Base-by-base conservation (phyloP, 1,284 basidiomycete genomes). In the Boletellus dicymbophilus region DNA sequence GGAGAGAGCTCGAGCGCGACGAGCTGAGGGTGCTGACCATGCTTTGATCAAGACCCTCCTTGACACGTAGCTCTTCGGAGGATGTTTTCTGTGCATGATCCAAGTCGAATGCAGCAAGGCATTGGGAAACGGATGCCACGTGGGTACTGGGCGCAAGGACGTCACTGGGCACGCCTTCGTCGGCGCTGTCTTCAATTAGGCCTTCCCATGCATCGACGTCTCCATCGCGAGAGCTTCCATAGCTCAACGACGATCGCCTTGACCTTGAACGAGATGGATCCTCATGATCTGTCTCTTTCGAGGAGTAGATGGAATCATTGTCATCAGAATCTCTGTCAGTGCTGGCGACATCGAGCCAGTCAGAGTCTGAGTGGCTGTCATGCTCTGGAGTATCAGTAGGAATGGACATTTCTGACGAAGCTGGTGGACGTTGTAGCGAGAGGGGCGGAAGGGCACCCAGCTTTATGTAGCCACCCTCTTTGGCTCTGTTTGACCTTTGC, bases 161-260 rank as follows among this genome's bases (percentile, higher is more conserved):
- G 56, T 66, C 58, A 49, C 61, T 62, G 51, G 63, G 58, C 51
- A 58, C 53, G 47, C 66, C 72, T 54, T 80, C 79, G 56, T 81
- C 81, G 33, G 72, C 70, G 54, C 68, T 72, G 58, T 82, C 82
- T 45, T 85, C 83, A 52, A 82, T 77, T 56, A 87, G 74, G 45
- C 86, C 87, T 61, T 88, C 85, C 87, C 87, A 89, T 3, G 79
- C 81, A 26, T 88, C 85, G 37, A 85, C 73, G 42, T 86, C 84
- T 53, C 78, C 81, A 49, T 79, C 80, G 58, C 74, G 73, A 28
- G 84, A 85, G 68, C 85, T 86, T 10, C 75, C 78, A 48, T 75
- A 68, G 73, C 87, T 88, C 57, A 80, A 69, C 46, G 84, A 85
- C 2, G 87, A 89, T 54, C 78, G 74, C 34, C 84, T 75, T 54